Evolutionary conservation across 805 yeast species (phyloP).

Genomic region (Zygosaccharomyces siamensis): DNA sequence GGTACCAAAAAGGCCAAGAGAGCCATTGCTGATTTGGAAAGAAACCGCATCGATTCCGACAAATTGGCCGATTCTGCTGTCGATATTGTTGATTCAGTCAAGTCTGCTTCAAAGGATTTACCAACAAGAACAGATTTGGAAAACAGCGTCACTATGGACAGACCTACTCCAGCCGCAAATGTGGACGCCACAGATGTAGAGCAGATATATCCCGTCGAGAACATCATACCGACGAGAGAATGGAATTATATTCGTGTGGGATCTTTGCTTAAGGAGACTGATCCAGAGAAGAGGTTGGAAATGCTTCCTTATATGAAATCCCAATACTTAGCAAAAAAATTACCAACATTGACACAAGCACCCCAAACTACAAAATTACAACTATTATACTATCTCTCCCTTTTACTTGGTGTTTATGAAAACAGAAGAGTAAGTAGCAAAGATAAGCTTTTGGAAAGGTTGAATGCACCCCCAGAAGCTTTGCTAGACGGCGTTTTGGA

Average conservation of each 20-base stretch:
- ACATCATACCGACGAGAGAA: conserved; percentile 65
- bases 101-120: conserved; percentile 59
- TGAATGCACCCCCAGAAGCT: conserved; percentile 67
- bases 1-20: conserved; percentile 96
- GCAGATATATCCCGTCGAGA: conserved; percentile 71
- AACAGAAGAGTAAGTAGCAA: conserved; percentile 63
- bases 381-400: conserved; percentile 72
- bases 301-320: conserved; percentile 61
- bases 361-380: conserved; percentile 56
- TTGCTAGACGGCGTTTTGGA: conserved; percentile 67
- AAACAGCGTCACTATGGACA: conserved; percentile 52
- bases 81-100: conserved; percentile 78
- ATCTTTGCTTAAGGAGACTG: conserved; percentile 53
- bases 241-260: conserved; percentile 59
- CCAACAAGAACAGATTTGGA: conserved; percentile 68
- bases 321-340: conserved; percentile 47
- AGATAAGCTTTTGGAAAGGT: conserved; percentile 51
- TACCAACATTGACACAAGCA: conserved; percentile 38
- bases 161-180: conserved; percentile 80
- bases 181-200: conserved; percentile 77
- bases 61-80: conserved; percentile 67
- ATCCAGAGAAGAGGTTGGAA: conserved; percentile 46
- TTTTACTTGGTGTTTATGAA: conserved; percentile 73
- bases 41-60: conserved; percentile 83
- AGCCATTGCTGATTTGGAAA: conserved; percentile 73